These are phyloP conservation scores for Pythium vanterpoolii DNA, from an alignment of 352 stramenopile species.

Conservation along the genomic window DNA sequence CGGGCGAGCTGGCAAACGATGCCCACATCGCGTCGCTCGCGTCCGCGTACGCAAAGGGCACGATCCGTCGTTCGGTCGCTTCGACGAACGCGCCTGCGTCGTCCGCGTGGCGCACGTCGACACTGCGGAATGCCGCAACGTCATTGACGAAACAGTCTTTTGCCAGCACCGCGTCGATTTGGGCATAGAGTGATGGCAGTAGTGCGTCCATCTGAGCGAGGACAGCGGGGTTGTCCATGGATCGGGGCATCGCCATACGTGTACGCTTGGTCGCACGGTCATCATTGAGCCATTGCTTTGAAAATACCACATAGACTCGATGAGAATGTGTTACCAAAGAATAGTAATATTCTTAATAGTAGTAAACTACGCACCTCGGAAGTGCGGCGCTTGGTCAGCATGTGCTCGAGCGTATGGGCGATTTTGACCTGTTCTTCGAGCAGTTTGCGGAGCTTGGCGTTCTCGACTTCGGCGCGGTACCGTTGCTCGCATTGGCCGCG, in stretches of 20 bases:
- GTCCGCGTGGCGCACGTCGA: constrained; percentile 4
- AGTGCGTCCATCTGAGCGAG: constrained; percentile 5
- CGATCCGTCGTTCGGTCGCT: constrained; percentile 2
- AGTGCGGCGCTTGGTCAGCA: constrained; percentile 14
- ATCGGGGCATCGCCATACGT: not conserved
- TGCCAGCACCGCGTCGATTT: constrained; percentile 12
- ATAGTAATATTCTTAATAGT: not conserved
- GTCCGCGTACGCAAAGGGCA: constrained; percentile 10
- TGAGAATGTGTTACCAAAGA: not conserved
- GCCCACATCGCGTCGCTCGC: constrained; percentile 10
- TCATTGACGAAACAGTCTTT: constrained; percentile 9
- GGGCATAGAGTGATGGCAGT: constrained; percentile 14
- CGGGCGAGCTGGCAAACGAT: constrained; percentile 3
- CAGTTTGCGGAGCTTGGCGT: constrained; percentile 49
- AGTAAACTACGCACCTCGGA: not conserved
- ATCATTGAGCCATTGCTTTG: not conserved
- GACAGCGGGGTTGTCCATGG: not conserved
- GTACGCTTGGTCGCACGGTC: not conserved
- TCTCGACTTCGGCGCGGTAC: constrained; percentile 49
- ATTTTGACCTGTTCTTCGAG: constrained; percentile 65
- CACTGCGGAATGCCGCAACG: constrained; percentile 2
- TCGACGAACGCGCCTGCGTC: constrained; percentile 12
- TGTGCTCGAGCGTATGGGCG: constrained; percentile 21
- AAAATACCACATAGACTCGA: not conserved
- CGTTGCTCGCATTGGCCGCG: constrained; percentile 22